Base-by-base conservation (phyloP, 2,329 filamentous ascomycete species). In the Phaeosphaeriaceae sp. region DNA sequence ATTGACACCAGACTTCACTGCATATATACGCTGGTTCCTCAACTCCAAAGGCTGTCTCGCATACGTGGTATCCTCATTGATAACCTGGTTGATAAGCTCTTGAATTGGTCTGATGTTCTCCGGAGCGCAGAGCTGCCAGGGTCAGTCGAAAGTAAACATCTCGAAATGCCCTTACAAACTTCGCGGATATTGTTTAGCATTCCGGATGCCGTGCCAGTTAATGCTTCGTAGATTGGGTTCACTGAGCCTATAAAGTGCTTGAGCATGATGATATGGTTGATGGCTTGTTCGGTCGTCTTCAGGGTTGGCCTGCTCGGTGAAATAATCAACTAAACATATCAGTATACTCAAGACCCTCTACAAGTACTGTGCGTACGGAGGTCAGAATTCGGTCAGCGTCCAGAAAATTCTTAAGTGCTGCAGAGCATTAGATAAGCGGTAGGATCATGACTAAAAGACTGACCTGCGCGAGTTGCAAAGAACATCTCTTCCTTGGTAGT, bases 21-120 rank as follows among this genome's bases (percentile, higher is more conserved):
- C 93, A 75, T 95, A 97, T 0, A 88, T 90, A 55, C 93, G 82
- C 68, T 97, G 93, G 53, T 97, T 96, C 12, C 92, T 84, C 48
- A 96, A 79, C 54, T 97, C 93, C 4, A 97, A 79, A 0, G 94
- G 88, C 17, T 87, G 85, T 38, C 82, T 89, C 50, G 90, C 88
- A 60, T 89, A 95, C 0, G 81, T 83, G 0, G 92, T 89, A 67
- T 96, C 89, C 7, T 89, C 83, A 56, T 97, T 94, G 59, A 99
- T 87, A 0, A 84, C 84, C 12, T 79, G 75, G 36, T 83, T 76
- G 42, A 99, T 92, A 1, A 88, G 74, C 2, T 81, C 75, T 36
- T 87, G 77, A 3, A 93, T 81, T 1, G 80, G 78, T 15, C 77
- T 75, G 4, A 88, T 82, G 13, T 85, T 83, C 13, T 83, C 80